These are phyloP conservation scores for Spergularia azorica DNA, from an alignment of 179 eudicot genomes.

Conservation along the genomic window DNA sequence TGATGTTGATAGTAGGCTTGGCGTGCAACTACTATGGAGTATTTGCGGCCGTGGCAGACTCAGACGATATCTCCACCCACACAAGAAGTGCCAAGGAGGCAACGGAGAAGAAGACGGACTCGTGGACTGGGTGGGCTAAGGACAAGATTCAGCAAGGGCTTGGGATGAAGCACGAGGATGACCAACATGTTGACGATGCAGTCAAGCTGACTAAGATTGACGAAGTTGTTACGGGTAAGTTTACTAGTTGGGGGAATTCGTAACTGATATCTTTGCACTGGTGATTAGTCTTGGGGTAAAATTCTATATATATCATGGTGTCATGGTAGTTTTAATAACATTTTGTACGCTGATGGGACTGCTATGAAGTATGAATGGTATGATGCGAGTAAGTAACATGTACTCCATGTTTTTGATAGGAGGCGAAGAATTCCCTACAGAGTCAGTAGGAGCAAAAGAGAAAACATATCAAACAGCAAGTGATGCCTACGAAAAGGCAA, in stretches of 20 bases:
- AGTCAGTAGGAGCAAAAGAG: slow-evolving; percentile 27
- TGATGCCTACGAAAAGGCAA: slow-evolving; percentile 19
- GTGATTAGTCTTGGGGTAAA: too few relatives aligned
- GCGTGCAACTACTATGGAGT: slow-evolving; percentile 14
- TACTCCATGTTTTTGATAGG: background rate
- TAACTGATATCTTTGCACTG: background rate
- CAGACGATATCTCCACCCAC: background rate
- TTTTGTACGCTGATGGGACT: too few relatives aligned
- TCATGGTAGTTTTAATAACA: too few relatives aligned
- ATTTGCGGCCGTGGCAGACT: slow-evolving; percentile 8
- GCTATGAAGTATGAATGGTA: too few relatives aligned
- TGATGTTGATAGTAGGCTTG: slow-evolving; percentile 11
- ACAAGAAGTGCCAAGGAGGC: background rate
- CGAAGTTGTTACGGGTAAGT: slow-evolving; percentile 37
- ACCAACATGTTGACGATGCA: slow-evolving; percentile 8
- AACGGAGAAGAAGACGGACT: slow-evolving; percentile 25
- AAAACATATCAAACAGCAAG: slow-evolving; percentile 28
- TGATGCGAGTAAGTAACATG: background rate
- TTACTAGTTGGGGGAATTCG: background rate
- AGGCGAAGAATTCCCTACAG: background rate
- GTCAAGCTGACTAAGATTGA: slow-evolving; percentile 31
- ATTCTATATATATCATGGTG: too few relatives aligned
- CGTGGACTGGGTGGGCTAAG: slow-evolving; percentile 75
- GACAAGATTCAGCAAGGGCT: slow-evolving; percentile 60
- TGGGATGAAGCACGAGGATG: slow-evolving; percentile 32